Percentiles rank a stretch among this genome's conserved stretches.
Conservation (phyloP, 2,329 filamentous ascomycete genomes). For the Fusarium euwallaceae region DNA sequence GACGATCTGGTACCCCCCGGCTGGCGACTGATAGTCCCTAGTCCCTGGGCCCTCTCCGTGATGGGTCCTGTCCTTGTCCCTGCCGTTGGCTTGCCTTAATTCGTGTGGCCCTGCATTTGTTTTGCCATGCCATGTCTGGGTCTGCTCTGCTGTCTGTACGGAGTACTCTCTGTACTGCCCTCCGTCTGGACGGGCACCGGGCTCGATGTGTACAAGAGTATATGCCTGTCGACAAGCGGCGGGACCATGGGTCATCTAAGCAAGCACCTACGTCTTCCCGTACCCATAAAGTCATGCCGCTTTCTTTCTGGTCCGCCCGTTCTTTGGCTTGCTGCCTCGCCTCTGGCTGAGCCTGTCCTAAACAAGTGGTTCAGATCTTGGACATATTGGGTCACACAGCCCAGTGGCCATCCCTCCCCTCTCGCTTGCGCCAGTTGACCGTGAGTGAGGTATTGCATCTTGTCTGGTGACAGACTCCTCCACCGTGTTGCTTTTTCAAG, state of each 20-base stretch:
- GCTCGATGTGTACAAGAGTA: conserved; percentile 18
- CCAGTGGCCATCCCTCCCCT: conserved; percentile 47
- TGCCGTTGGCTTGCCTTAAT: conserved; percentile 34
- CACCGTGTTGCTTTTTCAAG: conserved; percentile 45
- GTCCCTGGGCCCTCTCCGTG: conserved; percentile 27
- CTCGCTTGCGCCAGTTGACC: conserved; percentile 45
- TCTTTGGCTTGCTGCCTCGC: conserved; percentile 48
- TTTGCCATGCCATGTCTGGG: conserved; percentile 23
- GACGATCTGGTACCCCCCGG: conserved; percentile 42
- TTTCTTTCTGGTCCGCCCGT: conserved; percentile 35
- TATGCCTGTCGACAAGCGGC: conserved; percentile 40
- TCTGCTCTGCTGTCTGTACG: conserved; percentile 22
- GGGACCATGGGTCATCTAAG: conserved; percentile 25
- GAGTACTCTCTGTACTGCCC: not conserved
- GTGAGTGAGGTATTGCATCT: conserved; percentile 37
- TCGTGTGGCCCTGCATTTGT: conserved; percentile 38
- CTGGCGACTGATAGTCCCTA: conserved; percentile 31
- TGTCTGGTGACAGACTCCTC: conserved; percentile 38
- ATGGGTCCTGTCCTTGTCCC: conserved; percentile 33
- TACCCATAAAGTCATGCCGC: conserved; percentile 44
- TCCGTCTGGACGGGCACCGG: not conserved
- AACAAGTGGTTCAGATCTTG: conserved; percentile 54
- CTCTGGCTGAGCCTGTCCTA: conserved; percentile 52
- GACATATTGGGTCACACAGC: conserved; percentile 54
- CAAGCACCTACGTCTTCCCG: conserved; percentile 38